These are phyloP conservation scores for Isochrysis galbana DNA, from an alignment of 78 protist species.

Conservation along the genomic window DNA sequence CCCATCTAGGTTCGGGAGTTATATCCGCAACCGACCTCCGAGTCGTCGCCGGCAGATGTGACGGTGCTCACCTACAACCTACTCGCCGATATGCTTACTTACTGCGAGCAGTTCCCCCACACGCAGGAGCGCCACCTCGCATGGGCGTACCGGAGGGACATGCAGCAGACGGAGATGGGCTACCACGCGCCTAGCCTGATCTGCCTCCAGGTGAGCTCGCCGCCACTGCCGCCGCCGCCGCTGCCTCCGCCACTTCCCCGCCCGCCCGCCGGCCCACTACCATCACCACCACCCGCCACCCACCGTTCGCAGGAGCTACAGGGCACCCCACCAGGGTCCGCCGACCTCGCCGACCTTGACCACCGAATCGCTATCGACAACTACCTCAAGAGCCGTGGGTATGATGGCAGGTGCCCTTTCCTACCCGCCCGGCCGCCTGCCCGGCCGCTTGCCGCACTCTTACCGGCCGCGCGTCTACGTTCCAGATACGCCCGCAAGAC, in stretches of 20 bases:
- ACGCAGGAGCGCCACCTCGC: background rate
- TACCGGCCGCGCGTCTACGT: too few species aligned
- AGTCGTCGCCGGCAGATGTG: background rate
- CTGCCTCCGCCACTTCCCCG: too few species aligned
- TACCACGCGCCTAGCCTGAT: background rate
- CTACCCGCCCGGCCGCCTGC: too few species aligned
- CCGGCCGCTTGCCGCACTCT: too few species aligned
- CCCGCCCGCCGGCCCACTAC: too few species aligned
- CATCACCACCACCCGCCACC: background rate
- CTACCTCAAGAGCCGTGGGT: background rate
- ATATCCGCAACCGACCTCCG: background rate
- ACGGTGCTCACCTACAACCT: background rate
- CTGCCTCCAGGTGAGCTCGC: constrained; percentile 1
- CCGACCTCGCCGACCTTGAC: background rate
- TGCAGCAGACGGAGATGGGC: background rate
- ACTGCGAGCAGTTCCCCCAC: background rate
- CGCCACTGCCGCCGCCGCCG: too few species aligned
- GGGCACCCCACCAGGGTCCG: background rate
- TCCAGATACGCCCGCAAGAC: background rate
- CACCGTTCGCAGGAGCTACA: constrained; percentile 6
- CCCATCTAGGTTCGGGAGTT: too few species aligned
- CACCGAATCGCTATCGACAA: background rate
- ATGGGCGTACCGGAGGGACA: background rate
- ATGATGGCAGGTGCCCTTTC: background rate
- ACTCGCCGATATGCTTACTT: constrained; percentile 14